Conservation (phyloP, 371 early-diverging fungal genomes). For the Rhizopus arrhizus region DNA sequence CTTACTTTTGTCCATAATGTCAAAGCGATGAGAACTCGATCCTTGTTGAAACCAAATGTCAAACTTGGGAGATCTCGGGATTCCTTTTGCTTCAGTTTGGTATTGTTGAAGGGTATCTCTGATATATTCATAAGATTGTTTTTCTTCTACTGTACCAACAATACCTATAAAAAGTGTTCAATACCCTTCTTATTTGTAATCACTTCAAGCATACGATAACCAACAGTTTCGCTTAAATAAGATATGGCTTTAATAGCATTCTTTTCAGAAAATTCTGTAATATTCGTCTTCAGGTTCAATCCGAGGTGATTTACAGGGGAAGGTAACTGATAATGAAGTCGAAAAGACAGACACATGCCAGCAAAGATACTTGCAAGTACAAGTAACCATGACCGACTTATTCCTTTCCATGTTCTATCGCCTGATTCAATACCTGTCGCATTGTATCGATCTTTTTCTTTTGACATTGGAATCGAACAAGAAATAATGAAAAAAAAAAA, state of each 20-base stretch:
- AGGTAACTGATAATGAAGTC: conserved; percentile 49
- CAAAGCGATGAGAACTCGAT: conserved; percentile 71
- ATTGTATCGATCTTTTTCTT: neutral
- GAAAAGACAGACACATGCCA: conserved; percentile 35
- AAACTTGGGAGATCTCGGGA: conserved; percentile 53
- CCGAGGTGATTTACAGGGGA: conserved; percentile 42
- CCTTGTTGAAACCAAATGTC: conserved; percentile 65
- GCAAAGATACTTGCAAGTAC: conserved; percentile 15
- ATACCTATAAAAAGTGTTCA: conserved; percentile 32
- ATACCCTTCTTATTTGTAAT: conserved; percentile 7
- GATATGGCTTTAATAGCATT: conserved; percentile 55
- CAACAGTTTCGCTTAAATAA: conserved; percentile 55
- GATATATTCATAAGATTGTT: conserved; percentile 46
- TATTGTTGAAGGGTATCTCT: conserved; percentile 31
- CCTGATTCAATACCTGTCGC: neutral
- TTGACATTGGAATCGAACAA: neutral
- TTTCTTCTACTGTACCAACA: conserved; percentile 52
- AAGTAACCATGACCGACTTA: conserved; percentile 17
- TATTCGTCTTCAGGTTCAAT: conserved; percentile 37
- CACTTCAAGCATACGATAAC: conserved; percentile 52
- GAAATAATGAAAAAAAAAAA: conserved; percentile 1
- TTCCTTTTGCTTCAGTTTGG: conserved; percentile 38
- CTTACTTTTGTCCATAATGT: conserved; percentile 71
- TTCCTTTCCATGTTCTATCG: conserved; percentile 17
- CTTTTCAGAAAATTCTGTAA: conserved; percentile 57